phyloP scores from a whole-genome alignment of 805 yeast genomes.

The Jamesozyma hellenica region DNA sequence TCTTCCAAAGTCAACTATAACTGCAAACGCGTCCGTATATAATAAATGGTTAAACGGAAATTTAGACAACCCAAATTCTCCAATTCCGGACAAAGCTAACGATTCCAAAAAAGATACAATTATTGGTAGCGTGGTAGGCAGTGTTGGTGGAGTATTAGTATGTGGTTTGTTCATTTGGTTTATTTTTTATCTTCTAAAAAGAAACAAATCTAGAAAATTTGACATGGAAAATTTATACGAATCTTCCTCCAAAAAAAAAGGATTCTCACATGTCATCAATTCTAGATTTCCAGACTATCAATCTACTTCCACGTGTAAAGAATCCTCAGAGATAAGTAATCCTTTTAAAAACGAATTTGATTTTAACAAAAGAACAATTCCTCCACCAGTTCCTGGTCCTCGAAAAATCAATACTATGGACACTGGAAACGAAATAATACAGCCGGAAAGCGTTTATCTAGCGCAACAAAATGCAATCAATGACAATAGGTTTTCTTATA shows the following conservation, averaged over 20 bases:
- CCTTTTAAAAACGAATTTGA: slow-evolving; percentile 24
- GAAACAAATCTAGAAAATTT: background rate
- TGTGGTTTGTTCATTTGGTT: slow-evolving; percentile 16
- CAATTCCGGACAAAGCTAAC: background rate
- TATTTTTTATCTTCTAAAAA: slow-evolving; percentile 10
- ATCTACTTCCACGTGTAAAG: background rate
- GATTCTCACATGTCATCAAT: slow-evolving; percentile 18
- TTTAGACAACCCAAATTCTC: slow-evolving; percentile 3
- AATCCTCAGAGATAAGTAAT: slow-evolving; percentile 3
- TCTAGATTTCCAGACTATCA: slow-evolving; percentile 5
- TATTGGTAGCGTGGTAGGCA: slow-evolving; percentile 26
- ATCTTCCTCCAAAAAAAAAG: slow-evolving; percentile 1
- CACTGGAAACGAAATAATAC: too few species aligned
- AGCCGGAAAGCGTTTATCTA: background rate
- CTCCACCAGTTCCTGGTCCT: slow-evolving; percentile 18
- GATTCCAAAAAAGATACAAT: slow-evolving; percentile 8
- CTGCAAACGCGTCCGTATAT: slow-evolving; percentile 17
- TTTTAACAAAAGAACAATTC: slow-evolving; percentile 10
- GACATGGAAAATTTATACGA: background rate
- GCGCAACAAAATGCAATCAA: background rate
- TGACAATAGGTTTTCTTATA: slow-evolving; percentile 9
- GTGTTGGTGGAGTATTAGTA: slow-evolving; percentile 22
- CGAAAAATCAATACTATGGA: slow-evolving; percentile 7
- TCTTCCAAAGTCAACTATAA: slow-evolving; percentile 14
- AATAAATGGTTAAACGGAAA: slow-evolving; percentile 18